Base-by-base conservation (phyloP, 345 rosid genomes). In the Acer campestre region DNA sequence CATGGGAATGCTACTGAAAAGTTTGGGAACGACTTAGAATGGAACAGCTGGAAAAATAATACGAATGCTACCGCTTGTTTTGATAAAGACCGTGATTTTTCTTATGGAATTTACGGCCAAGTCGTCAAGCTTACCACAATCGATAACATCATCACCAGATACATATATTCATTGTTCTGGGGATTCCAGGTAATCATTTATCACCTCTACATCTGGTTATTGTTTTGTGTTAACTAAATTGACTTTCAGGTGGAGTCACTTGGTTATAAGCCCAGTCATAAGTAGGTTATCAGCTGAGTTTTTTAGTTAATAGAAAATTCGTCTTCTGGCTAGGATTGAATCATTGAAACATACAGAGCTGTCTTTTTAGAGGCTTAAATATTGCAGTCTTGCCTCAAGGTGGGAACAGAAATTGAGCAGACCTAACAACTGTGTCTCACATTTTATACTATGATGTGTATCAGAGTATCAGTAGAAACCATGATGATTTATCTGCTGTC, bases 161-260 rank as follows among this genome's bases (percentile, higher is more conserved):
- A 91, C 40, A 70, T 83, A 64, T 95, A 87, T 85, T 90, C 98
- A 14, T 81, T 95, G 69, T 95, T 91, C 71, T 95, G 98, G 99
- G 99, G 99, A 51, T 93, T 95, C 73, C 99, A 93, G 97, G 99
- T 93, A 87, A 38, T 7, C 44, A 29, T 27, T 56, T 13, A 10
- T 70, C 2, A 16, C 46, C 35, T 69, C 55, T 18, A 74, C n/a
- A 4, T 61, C 59, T 51, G 44, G 42, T 61, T 29, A 35, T 49
- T 31, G 23, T 44, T 58, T 18, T 35, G 70, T 73, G 17, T 40
- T 16, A 55, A 56, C 35, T 31, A 12, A 22, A 67, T 48, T 69
- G 18, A 46, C 59, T 48, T 23, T 14, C 40, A 29, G 23, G 58
- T 35, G 48, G 0, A 25, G 10, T 22, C 51, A 51, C 38, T 29